phyloP scores from a whole-genome alignment of 2,329 filamentous ascomycete genomes.

The Sporothrix schenckii region DNA sequence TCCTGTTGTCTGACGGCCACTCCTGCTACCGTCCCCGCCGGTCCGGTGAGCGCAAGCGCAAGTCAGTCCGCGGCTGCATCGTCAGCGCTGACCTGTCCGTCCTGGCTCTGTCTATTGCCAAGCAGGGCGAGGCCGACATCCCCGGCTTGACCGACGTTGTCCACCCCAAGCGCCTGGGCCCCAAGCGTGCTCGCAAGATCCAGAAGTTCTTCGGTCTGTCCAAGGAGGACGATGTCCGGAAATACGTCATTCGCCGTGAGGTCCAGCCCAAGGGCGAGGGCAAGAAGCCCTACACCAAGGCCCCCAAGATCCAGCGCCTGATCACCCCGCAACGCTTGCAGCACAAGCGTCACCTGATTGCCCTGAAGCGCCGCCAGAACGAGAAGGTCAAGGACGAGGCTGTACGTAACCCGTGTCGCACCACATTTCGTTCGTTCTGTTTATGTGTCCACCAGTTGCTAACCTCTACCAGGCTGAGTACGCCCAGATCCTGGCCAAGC shows the following conservation, averaged over 20 bases:
- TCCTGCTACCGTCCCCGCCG: constrained; percentile 99
- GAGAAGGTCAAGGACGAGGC: constrained; percentile 99
- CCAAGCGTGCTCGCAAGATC: constrained; percentile 99
- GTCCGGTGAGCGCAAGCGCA: constrained; percentile 98
- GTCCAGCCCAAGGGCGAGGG: constrained; percentile 96
- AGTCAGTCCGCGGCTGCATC: constrained; percentile 98
- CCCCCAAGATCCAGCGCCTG: constrained; percentile 99
- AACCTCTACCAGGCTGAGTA: constrained; percentile 81
- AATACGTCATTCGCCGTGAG: constrained; percentile 99
- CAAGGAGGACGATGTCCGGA: constrained; percentile 99
- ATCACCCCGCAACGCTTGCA: constrained; percentile 99
- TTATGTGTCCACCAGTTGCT: background rate
- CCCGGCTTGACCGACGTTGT: constrained; percentile 97
- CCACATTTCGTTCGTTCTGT: constrained; percentile 4
- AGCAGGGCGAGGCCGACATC: constrained; percentile 94
- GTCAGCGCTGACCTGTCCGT: constrained; percentile 94
- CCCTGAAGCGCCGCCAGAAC: constrained; percentile 96
- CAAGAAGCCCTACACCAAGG: constrained; percentile 99
- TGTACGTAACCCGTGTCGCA: constrained; percentile 61
- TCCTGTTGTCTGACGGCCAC: constrained; percentile 95
- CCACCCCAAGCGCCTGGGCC: constrained; percentile 98
- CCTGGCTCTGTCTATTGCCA: constrained; percentile 91
- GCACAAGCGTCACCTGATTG: constrained; percentile 98
- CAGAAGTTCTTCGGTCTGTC: constrained; percentile 99
- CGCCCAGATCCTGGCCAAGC: constrained; percentile 92